These are phyloP conservation scores for Aquanectria penicillioides DNA, from an alignment of 2,329 filamentous ascomycete species.

Conservation along the genomic window DNA sequence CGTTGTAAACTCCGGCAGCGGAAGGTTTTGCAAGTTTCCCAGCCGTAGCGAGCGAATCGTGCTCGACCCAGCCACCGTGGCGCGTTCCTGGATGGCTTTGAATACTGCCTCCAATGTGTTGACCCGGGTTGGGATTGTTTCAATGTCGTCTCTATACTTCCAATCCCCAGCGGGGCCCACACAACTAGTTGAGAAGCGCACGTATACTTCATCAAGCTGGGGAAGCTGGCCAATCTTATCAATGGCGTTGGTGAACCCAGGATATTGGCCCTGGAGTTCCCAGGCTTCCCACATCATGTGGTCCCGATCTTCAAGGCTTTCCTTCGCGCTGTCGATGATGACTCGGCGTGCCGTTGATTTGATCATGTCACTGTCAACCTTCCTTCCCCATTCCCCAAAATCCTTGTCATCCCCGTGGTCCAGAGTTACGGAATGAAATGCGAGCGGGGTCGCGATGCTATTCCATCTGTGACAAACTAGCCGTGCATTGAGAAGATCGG, in stretches of 20 bases:
- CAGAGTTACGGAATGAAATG: neutral
- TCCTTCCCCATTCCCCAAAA: neutral
- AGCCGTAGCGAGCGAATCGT: neutral
- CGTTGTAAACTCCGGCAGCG: slow-evolving; percentile 21
- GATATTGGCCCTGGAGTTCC: neutral
- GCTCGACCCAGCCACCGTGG: neutral
- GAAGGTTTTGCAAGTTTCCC: slow-evolving; percentile 29
- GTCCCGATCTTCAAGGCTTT: neutral
- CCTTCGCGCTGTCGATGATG: neutral
- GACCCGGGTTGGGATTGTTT: neutral
- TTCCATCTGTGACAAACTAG: slow-evolving; percentile 5
- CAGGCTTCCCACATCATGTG: neutral
- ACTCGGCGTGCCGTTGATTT: neutral
- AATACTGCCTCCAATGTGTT: neutral
- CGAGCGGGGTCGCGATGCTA: neutral
- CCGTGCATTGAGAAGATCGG: neutral
- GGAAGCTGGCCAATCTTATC: neutral
- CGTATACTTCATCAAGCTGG: neutral
- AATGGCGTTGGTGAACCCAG: neutral
- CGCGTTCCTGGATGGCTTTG: neutral
- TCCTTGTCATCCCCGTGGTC: neutral
- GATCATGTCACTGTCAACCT: neutral
- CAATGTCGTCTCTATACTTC: neutral
- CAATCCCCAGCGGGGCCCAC: neutral
- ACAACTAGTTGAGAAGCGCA: neutral